Evolutionary conservation across 1,284 basidiomycete species (phyloP).

Genomic region (Exobasidium rhododendri): DNA sequence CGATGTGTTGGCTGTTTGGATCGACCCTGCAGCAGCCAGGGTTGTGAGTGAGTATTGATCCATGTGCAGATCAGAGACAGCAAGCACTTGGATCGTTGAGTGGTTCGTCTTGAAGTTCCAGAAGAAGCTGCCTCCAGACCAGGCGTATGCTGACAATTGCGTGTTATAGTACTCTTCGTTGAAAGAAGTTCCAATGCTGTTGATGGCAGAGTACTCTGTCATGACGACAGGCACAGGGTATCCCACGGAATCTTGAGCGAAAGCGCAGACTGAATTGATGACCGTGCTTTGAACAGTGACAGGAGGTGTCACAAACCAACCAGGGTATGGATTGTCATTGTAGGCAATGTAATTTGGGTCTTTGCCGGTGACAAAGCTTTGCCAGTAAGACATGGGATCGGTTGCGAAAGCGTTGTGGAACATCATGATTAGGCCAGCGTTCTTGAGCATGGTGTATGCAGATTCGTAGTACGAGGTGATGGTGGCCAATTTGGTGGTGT

Average conservation of each 20-base stretch:
- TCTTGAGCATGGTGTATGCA: constrained; percentile 24
- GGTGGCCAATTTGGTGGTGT: constrained; percentile 23
- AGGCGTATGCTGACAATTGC: constrained; percentile 45
- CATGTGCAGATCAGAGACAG: constrained; percentile 21
- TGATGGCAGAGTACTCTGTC: constrained; percentile 43
- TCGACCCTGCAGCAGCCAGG: constrained; percentile 24
- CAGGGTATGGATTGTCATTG: constrained; percentile 51
- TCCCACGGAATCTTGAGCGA: constrained; percentile 20
- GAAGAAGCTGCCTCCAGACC: constrained; percentile 49
- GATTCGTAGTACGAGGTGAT: constrained; percentile 35
- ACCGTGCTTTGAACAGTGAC: constrained; percentile 18
- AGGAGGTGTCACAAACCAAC: constrained; percentile 34
- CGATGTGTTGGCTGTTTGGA: constrained; percentile 26
- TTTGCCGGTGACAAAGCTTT: constrained; percentile 36
- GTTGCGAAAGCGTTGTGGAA: constrained; percentile 47
- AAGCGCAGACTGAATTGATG: constrained; percentile 28
- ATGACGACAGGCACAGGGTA: constrained; percentile 40
- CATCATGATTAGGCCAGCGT: constrained; percentile 35
- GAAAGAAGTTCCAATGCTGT: constrained; percentile 25
- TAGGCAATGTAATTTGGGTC: constrained; percentile 44
- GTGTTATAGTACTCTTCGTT: constrained; percentile 29
- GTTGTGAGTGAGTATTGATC: constrained; percentile 35
- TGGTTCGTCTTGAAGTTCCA: constrained; percentile 46
- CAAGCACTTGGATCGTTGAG: constrained; percentile 24
- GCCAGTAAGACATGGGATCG: constrained; percentile 27